A percentile compares a stretch with the other conserved stretches of the same genome.
phyloP scores from a whole-genome alignment of 768 basidiomycete species.

The Lactarius hengduanensis region DNA sequence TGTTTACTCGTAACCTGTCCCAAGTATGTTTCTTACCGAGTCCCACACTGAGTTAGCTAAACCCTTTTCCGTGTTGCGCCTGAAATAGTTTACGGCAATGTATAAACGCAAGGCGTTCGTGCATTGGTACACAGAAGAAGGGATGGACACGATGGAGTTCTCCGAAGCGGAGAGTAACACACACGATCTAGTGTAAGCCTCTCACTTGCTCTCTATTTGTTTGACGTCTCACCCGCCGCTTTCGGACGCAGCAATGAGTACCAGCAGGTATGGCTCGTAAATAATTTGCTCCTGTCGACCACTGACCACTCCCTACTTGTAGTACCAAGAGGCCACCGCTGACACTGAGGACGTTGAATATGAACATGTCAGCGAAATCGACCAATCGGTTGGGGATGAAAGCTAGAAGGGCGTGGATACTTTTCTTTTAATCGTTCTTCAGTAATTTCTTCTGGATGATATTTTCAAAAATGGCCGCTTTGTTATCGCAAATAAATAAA shows the following conservation, averaged over 20 bases:
- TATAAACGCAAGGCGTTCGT: slow-evolving; percentile 83
- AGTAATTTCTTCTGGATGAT: too few relatives aligned
- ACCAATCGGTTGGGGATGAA: slow-evolving; percentile 5
- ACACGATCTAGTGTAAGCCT: slow-evolving; percentile 72
- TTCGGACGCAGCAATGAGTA: slow-evolving; percentile 69
- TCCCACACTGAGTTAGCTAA: neutral
- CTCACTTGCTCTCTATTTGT: slow-evolving; percentile 6
- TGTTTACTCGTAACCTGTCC: slow-evolving; percentile 71
- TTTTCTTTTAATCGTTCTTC: neutral
- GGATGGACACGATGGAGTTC: slow-evolving; percentile 88
- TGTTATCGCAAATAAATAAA: slow-evolving; percentile 4
- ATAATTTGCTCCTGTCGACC: too few relatives aligned
- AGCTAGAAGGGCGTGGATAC: neutral
- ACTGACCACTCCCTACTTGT: neutral
- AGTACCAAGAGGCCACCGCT: slow-evolving; percentile 30
- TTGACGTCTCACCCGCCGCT: slow-evolving; percentile 22
- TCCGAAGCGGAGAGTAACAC: slow-evolving; percentile 85
- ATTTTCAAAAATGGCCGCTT: neutral
- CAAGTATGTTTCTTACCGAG: slow-evolving; percentile 41
- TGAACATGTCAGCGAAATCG: slow-evolving; percentile 17
- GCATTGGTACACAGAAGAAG: slow-evolving; percentile 90
- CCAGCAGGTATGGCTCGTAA: slow-evolving; percentile 58
- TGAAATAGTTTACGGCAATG: slow-evolving; percentile 67
- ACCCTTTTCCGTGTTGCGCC: neutral
- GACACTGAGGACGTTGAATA: slow-evolving; percentile 25